A percentile compares a stretch with the other conserved stretches of the same genome.
These are phyloP conservation scores for Ophiostoma perfectum DNA, from an alignment of 2,329 filamentous ascomycete species.

Conservation along the genomic window DNA sequence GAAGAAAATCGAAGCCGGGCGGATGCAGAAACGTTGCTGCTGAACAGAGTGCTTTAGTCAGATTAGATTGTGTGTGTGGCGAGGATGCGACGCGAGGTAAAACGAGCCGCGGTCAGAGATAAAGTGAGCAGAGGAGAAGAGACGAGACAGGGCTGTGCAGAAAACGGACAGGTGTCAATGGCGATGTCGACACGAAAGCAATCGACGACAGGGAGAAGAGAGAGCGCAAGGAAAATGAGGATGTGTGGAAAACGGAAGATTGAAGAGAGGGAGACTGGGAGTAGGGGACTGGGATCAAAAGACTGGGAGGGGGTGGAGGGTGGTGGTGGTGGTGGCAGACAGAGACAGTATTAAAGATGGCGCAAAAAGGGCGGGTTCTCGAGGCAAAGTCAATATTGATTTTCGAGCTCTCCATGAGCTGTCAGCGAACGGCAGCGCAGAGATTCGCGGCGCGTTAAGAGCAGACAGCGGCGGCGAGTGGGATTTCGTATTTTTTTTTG, in stretches of 20 bases:
- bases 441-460: conserved; percentile 2
- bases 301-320: conserved; percentile 1
- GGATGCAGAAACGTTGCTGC: conserved; percentile 10
- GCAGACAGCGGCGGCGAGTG: conserved; percentile 5
- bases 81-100: conserved; percentile 19
- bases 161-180: conserved; percentile 1
- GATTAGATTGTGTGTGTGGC: neutral
- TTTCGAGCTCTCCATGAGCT: conserved; percentile 19
- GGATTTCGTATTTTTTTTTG: conserved; percentile 15
- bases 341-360: conserved; percentile 14
- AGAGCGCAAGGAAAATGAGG: conserved; percentile 10
- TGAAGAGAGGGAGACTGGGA: neutral
- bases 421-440: conserved; percentile 2
- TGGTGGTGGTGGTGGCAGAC: conserved; percentile 2
- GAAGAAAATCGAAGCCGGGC: conserved; percentile 1
- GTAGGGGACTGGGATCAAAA: neutral
- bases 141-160: neutral
- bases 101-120: conserved; percentile 12
- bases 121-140: conserved; percentile 5
- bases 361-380: conserved; percentile 9
- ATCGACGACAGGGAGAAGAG: conserved; percentile 15
- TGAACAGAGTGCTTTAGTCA: conserved; percentile 2
- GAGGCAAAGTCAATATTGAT: conserved; percentile 24
- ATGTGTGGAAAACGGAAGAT: conserved; percentile 9
- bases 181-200: neutral